Base-by-base conservation (phyloP, 1,284 basidiomycete species). In the Apiotrichum gracile region DNA sequence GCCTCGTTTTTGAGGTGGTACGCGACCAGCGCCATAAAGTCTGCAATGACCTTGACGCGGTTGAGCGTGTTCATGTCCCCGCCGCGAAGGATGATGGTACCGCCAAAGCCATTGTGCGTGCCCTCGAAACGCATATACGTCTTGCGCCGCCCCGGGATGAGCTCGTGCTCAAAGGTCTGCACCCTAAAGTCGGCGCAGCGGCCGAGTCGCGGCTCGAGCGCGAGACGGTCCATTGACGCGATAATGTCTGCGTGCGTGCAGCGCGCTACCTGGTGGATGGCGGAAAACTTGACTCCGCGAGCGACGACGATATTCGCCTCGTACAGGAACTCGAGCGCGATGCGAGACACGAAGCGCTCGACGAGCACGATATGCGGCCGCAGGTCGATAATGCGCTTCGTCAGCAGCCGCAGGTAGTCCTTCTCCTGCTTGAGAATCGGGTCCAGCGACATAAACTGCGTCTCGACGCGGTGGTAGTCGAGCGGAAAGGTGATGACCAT, bases 101-200 rank as follows among this genome's bases (percentile, higher is more conserved):
- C 96, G 1, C 93, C 92, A 78, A 91, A 87, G 61, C 94, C 89
- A 49, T 84, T 83, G 65, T 84, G 86, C 65, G 91, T 94, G 0
- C 94, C 96, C 72, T 96, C 91, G 67, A 99, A 97, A 2, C 94
- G 85, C 89, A 98, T 93, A 68, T 92, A 88, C 1, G 92, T 91
- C 78, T 98, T 98, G 51, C 94, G 81, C 37, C 83, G 82, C 16
- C 89, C 91, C 9, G 93, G 91, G 35, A 97, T 94, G 31, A 91
- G 78, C 6, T 84, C 82, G 72, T 97, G 91, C 64, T 97, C 91
- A 72, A 89, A 97, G 0, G 94, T 97, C 73, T 97, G 91, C 21
- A 97, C 83, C 40, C 84, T 81, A 70, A 93, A 94, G 26, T 83
- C 82, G n/a, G 83, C 79, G 67, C 93, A 97, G 61, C 94, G 85